Evolutionary conservation across 352 stramenopile genomes (phyloP).

Genomic region (Phytopythium ostracodes): DNA sequence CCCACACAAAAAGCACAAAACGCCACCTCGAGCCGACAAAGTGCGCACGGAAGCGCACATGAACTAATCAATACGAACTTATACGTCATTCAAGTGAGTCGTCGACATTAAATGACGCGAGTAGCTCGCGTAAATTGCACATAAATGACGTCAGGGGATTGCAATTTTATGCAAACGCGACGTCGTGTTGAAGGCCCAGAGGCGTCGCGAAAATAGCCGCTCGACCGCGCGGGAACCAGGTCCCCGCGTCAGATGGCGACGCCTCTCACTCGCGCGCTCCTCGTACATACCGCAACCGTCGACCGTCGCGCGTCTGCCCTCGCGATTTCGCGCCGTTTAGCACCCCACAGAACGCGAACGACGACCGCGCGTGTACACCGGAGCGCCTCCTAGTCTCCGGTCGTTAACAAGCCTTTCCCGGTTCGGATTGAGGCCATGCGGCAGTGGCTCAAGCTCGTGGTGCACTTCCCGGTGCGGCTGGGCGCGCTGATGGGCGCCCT

Average conservation of each 20-base stretch:
- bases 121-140: not conserved
- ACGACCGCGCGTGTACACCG: no score
- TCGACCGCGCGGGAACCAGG: not conserved
- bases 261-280: no score
- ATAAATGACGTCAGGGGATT: not conserved
- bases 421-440: constrained; percentile 11
- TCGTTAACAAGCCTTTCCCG: no score
- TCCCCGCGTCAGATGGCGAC: not conserved
- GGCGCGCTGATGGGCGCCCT: constrained; percentile 41
- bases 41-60: not conserved
- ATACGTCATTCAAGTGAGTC: not conserved
- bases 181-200: not conserved
- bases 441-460: constrained; percentile 51
- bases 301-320: not conserved
- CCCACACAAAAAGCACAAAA: not conserved
- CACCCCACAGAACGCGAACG: no score
- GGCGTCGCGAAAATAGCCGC: not conserved
- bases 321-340: not conserved
- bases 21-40: not conserved
- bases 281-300: not conserved
- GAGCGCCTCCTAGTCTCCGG: no score
- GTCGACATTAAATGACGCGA: not conserved
- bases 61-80: not conserved
- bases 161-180: constrained; percentile 1
- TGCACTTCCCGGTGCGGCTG: constrained; percentile 60